These are phyloP conservation scores for Entoloma clypeatum DNA, from an alignment of 1,284 basidiomycete species.

Conservation along the genomic window DNA sequence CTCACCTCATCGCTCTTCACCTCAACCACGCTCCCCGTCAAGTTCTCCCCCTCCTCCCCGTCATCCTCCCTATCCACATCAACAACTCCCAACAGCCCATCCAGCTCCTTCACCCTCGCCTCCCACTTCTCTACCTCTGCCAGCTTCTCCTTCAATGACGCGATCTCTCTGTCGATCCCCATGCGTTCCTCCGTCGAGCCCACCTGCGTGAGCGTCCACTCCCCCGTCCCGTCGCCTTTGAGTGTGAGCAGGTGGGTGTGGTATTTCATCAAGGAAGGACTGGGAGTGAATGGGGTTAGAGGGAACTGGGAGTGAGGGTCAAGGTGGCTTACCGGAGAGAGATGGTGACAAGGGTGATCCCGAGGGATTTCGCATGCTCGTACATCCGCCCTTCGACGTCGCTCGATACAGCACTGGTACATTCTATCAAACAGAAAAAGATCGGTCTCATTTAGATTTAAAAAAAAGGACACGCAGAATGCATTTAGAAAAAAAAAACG, in stretches of 20 bases:
- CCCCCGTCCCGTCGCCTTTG: conserved; percentile 56
- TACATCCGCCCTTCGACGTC: conserved; percentile 98
- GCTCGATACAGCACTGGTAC: conserved; percentile 93
- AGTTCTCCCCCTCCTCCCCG: too few species aligned
- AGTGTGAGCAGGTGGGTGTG: conserved; percentile 80
- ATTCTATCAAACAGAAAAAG: conserved; percentile 52
- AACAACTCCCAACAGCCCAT: conserved; percentile 47
- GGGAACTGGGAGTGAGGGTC: background rate
- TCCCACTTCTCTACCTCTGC: conserved; percentile 69
- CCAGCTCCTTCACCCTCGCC: conserved; percentile 53
- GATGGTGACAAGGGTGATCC: conserved; percentile 92
- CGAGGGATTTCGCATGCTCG: conserved; percentile 87
- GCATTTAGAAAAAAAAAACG: background rate
- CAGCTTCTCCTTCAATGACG: conserved; percentile 59
- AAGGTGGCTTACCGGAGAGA: conserved; percentile 58
- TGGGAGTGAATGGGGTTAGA: conserved; percentile 24
- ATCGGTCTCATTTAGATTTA: conserved; percentile 11
- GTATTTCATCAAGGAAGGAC: conserved; percentile 79
- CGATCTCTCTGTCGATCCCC: conserved; percentile 70
- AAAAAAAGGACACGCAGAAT: background rate
- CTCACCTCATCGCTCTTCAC: too few species aligned
- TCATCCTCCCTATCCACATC: too few species aligned
- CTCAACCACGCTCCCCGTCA: too few species aligned
- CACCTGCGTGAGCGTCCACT: conserved; percentile 70
- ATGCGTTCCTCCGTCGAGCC: conserved; percentile 73